These are phyloP conservation scores for Saccharomycopsis sp. DNA, from an alignment of 805 yeast species.

Conservation along the genomic window DNA sequence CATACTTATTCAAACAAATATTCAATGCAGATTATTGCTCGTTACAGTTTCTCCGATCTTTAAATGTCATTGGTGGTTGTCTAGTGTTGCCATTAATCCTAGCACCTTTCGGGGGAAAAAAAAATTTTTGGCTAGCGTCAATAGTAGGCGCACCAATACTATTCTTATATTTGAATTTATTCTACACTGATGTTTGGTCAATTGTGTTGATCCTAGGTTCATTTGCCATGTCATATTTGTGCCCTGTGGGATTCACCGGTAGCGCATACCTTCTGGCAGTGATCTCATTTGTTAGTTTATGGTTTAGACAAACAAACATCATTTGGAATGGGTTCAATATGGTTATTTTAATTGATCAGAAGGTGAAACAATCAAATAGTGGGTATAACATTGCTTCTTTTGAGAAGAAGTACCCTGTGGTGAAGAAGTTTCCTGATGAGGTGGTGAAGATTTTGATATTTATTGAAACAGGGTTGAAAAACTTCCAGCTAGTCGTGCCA, in stretches of 20 bases:
- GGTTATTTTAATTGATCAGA: slow-evolving; percentile 46
- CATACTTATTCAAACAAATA: slow-evolving; percentile 31
- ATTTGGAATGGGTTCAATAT: slow-evolving; percentile 71
- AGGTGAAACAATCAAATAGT: background rate
- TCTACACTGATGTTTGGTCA: slow-evolving; percentile 94
- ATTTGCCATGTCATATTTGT: slow-evolving; percentile 39
- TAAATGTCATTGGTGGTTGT: slow-evolving; percentile 64
- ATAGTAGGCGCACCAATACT: slow-evolving; percentile 31
- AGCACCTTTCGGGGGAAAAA: slow-evolving; percentile 32
- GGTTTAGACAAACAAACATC: slow-evolving; percentile 87
- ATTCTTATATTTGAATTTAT: slow-evolving; percentile 65
- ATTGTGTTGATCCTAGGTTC: slow-evolving; percentile 57
- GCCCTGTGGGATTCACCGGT: slow-evolving; percentile 21
- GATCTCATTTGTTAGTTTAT: slow-evolving; percentile 55
- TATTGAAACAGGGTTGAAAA: slow-evolving; percentile 12
- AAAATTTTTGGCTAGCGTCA: slow-evolving; percentile 36
- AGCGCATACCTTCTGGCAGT: slow-evolving; percentile 39
- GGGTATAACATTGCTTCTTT: background rate
- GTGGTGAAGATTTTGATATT: slow-evolving; percentile 15
- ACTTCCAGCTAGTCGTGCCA: slow-evolving; percentile 34
- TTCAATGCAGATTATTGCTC: slow-evolving; percentile 26
- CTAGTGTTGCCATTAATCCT: slow-evolving; percentile 45
- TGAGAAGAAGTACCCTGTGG: background rate
- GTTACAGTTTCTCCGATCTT: slow-evolving; percentile 39
- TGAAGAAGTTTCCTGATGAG: background rate